Conservation (phyloP, 768 basidiomycete genomes). For the Amanita brunnescens region DNA sequence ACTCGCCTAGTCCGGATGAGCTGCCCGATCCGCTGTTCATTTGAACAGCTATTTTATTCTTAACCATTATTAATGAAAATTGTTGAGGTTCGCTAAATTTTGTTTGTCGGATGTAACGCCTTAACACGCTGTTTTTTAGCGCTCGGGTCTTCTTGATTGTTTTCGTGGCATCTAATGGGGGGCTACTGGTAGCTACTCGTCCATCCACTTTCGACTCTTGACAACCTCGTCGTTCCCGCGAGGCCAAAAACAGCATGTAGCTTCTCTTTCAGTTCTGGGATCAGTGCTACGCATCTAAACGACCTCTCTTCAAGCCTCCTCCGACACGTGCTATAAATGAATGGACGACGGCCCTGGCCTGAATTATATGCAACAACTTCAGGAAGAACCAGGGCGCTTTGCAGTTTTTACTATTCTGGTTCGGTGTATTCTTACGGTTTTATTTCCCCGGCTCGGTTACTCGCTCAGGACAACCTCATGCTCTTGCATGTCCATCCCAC, state of each 20-base stretch:
- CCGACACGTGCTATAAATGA: neutral
- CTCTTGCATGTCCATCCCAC: neutral
- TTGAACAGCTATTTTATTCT: conserved; percentile 18
- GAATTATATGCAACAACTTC: conserved; percentile 2
- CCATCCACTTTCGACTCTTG: neutral
- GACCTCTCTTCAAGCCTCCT: neutral
- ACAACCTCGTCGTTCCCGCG: neutral
- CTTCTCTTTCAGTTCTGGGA: neutral
- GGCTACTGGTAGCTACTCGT: neutral
- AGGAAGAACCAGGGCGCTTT: neutral
- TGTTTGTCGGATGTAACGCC: neutral
- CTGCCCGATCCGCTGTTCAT: conserved; percentile 60
- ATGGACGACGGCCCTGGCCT: neutral
- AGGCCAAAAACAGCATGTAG: neutral
- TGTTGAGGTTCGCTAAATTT: neutral
- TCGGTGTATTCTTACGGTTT: conserved; percentile 6
- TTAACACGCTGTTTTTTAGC: neutral
- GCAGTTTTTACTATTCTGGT: conserved; percentile 2
- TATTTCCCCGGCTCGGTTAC: conserved; percentile 3
- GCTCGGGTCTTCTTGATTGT: neutral
- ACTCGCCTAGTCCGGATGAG: conserved; percentile 78
- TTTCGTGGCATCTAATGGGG: neutral
- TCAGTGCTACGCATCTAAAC: conserved; percentile 1
- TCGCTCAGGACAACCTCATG: conserved; percentile 6
- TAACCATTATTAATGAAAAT: conserved; percentile 7